Conservation (phyloP, 2,329 filamentous ascomycete genomes). For the Dendryphion nanum region DNA sequence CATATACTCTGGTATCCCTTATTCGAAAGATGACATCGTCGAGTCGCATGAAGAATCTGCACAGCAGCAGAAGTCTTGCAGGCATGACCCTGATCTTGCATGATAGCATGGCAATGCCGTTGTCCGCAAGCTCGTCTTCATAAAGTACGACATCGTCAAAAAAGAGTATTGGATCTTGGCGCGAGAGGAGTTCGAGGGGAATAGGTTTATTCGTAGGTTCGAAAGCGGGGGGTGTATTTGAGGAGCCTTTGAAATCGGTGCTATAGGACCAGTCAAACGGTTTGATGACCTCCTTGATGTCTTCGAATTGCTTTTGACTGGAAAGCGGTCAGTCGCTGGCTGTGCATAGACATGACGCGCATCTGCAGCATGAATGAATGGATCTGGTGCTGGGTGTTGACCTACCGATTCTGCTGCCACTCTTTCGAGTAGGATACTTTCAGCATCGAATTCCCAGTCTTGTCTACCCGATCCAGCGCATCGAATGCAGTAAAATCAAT, state of each 20-base stretch:
- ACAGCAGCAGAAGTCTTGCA: constrained; percentile 77
- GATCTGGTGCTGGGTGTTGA: constrained; percentile 10
- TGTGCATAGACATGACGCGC: no score
- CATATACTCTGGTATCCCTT: constrained; percentile 85
- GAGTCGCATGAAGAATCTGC: constrained; percentile 86
- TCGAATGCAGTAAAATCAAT: constrained; percentile 82
- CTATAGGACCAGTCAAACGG: constrained; percentile 99
- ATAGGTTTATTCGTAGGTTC: constrained; percentile 57
- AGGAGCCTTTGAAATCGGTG: constrained; percentile 78
- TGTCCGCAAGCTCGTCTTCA: constrained; percentile 97
- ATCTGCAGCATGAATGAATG: neutral
- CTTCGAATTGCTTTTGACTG: constrained; percentile 76
- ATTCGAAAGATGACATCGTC: constrained; percentile 87
- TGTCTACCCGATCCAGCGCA: constrained; percentile 88
- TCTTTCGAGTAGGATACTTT: constrained; percentile 89
- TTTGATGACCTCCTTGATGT: constrained; percentile 90
- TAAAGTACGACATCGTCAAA: constrained; percentile 96
- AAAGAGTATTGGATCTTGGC: constrained; percentile 91
- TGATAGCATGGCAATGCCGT: constrained; percentile 86
- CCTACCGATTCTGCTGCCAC: constrained; percentile 71
- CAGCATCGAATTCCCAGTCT: constrained; percentile 86
- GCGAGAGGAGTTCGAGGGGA: constrained; percentile 80
- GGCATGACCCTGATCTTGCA: constrained; percentile 95
- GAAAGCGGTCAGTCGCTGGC: constrained; percentile 9
- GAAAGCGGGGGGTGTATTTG: constrained; percentile 43